These are phyloP conservation scores for Caloboletus inedulis DNA, from an alignment of 1,284 basidiomycete species.

Conservation along the genomic window DNA sequence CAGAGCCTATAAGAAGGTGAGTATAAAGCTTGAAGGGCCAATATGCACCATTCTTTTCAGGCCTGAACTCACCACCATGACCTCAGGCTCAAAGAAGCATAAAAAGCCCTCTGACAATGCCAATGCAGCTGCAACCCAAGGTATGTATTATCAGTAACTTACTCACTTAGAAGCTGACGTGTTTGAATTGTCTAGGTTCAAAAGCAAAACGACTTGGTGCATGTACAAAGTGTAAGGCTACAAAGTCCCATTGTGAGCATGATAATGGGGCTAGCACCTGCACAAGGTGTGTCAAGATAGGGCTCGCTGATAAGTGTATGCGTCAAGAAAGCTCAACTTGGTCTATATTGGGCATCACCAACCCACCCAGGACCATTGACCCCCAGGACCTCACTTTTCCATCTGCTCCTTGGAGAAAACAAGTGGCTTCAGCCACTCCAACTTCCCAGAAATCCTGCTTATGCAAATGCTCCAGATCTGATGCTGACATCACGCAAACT, in stretches of 20 bases:
- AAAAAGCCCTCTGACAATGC: neutral
- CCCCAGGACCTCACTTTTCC: neutral
- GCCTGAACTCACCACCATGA: neutral
- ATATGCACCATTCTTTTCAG: neutral
- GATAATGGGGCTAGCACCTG: neutral
- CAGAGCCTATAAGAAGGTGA: neutral
- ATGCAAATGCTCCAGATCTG: neutral
- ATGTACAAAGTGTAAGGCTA: slow-evolving; percentile 1
- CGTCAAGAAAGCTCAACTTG: neutral
- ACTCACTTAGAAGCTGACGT: neutral
- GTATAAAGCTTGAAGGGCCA: neutral
- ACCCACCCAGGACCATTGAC: neutral
- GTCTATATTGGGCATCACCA: neutral
- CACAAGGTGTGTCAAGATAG: neutral
- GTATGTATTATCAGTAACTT: neutral
- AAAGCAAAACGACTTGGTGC: neutral
- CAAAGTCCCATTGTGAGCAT: slow-evolving; percentile 4
- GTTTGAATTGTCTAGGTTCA: neutral
- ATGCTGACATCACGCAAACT: neutral
- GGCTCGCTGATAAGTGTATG: neutral
- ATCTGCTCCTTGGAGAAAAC: neutral
- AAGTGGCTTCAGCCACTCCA: neutral
- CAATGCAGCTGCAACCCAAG: neutral
- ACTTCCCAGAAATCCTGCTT: neutral
- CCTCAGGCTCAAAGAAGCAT: neutral